A percentile compares a stretch with the other conserved stretches of the same genome.
phyloP scores from a whole-genome alignment of 2,329 filamentous ascomycete species.

The Monilinia aucupariae region DNA sequence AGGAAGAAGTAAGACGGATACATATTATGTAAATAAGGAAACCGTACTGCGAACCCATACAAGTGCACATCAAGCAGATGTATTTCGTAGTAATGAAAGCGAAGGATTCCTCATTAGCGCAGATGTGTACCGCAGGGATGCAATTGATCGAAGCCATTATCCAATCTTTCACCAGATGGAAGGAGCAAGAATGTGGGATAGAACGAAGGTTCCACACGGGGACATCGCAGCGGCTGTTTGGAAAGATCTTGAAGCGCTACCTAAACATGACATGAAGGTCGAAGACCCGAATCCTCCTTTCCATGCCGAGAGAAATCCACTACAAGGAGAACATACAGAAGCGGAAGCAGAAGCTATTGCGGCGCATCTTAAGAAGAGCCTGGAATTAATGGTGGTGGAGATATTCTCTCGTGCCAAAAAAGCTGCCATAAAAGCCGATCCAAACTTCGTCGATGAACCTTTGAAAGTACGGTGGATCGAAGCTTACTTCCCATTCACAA shows the following conservation, averaged over 20 bases:
- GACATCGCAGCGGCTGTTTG: constrained; percentile 62
- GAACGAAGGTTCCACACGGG: constrained; percentile 50
- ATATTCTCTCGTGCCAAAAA: constrained; percentile 75
- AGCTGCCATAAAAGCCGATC: constrained; percentile 51
- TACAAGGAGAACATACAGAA: constrained; percentile 67
- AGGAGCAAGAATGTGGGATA: constrained; percentile 84
- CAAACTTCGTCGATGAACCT: constrained; percentile 57
- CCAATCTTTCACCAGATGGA: constrained; percentile 99
- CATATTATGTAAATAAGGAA: constrained; percentile 84
- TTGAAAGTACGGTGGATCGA: constrained; percentile 90
- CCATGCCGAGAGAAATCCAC: constrained; percentile 73
- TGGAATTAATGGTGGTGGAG: constrained; percentile 85
- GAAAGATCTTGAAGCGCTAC: constrained; percentile 65
- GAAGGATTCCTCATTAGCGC: constrained; percentile 86
- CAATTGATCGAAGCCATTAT: constrained; percentile 91
- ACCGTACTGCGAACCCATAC: constrained; percentile 91
- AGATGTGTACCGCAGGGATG: constrained; percentile 93
- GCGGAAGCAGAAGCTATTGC: constrained; percentile 79
- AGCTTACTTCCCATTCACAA: constrained; percentile 96
- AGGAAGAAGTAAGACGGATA: constrained; percentile 81
- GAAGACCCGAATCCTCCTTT: constrained; percentile 78
- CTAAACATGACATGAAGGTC: constrained; percentile 68
- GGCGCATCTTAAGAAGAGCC: constrained; percentile 78
- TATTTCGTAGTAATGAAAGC: constrained; percentile 66
- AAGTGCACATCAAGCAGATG: constrained; percentile 82